These are phyloP conservation scores for Alternaria burnsii DNA, from an alignment of 2,329 filamentous ascomycete species.

Conservation along the genomic window DNA sequence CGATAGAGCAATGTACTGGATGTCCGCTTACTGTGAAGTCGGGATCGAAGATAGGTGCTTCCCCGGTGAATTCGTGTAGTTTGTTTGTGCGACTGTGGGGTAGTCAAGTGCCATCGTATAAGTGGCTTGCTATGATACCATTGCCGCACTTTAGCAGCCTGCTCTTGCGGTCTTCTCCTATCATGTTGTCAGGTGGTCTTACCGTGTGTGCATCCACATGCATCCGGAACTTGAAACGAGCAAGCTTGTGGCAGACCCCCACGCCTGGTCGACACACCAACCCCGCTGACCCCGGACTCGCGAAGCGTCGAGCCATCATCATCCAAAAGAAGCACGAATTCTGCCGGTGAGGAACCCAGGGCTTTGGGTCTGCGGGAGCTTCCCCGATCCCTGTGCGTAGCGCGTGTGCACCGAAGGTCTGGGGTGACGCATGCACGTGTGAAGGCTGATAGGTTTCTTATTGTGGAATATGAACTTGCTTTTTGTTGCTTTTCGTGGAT, in stretches of 20 bases:
- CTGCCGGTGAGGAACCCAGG: slow-evolving; percentile 30
- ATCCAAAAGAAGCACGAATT: slow-evolving; percentile 23
- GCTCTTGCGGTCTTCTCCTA: slow-evolving; percentile 10
- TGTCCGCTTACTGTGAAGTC: neutral
- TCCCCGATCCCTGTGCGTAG: slow-evolving; percentile 31
- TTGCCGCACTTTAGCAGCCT: slow-evolving; percentile 3
- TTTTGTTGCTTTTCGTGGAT: slow-evolving; percentile 24
- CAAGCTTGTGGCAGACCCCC: slow-evolving; percentile 23
- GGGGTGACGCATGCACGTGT: slow-evolving; percentile 25
- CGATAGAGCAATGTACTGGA: neutral
- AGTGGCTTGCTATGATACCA: slow-evolving; percentile 13
- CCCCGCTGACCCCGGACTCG: slow-evolving; percentile 26
- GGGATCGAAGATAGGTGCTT: slow-evolving; percentile 1
- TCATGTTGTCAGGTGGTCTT: slow-evolving; percentile 10
- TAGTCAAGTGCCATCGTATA: slow-evolving; percentile 1
- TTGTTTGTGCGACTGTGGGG: slow-evolving; percentile 10
- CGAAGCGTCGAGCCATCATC: slow-evolving; percentile 16
- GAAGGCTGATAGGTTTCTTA: slow-evolving; percentile 10
- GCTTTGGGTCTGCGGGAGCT: slow-evolving; percentile 33
- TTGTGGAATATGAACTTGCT: slow-evolving; percentile 23
- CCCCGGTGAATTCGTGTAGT: slow-evolving; percentile 5
- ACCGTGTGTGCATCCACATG: slow-evolving; percentile 4
- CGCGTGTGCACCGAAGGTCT: slow-evolving; percentile 19
- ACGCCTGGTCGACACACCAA: slow-evolving; percentile 18
- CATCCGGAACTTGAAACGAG: slow-evolving; percentile 11